Evolutionary conservation across 192 early-diverging fungal genomes (phyloP), one percentile per base, ranked within the genome.

Genomic region (Phlyctochytrium planicorne): DNA sequence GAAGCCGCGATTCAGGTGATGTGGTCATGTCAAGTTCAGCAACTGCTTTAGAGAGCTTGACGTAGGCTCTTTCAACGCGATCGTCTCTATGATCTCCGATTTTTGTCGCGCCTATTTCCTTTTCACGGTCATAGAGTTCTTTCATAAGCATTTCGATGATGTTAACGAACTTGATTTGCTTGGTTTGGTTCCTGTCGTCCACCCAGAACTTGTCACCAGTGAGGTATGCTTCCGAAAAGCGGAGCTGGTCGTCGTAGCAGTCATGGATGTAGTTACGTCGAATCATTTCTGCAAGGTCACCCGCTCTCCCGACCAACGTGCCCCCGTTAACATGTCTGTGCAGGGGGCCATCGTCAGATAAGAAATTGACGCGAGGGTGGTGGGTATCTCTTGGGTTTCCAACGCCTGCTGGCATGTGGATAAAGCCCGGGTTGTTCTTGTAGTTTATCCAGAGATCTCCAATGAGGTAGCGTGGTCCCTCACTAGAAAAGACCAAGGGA

Each of bases 231-330:
- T 69, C n/a, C 27, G 30, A 29, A 60, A 57, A 69, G 30, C 56
- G 24, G 36, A 33, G 53, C 33, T 72, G 70, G 30, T 72, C 70
- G 55, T 72, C 70, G 29, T 69, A 34, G 56, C 70, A 72, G 35
- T 72, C 70, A n/a, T 65, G 53, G 1, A 23, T 67, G 65, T 72
- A 72, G 30, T 59, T 47, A 23, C 40, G 31, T 29, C 35, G 32
- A 32, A 72, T 60, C 23, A 70, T 24, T 16, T 50, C 66, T 20
- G 37, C 24, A 17, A 72, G 25, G 4, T 63, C 10, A 12, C 37
- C 35, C 3, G 70, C 70, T 24, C 33, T 68, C 32, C 66, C 65
- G 29, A 72, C 59, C 68, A 72, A 25, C 2, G 55, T 37, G 10
- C 70, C 70, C 37, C 65, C 70, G 55, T 72, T 72, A 30, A 72